Conservation (phyloP, 768 basidiomycete genomes). For the Auricularia heimuer region DNA sequence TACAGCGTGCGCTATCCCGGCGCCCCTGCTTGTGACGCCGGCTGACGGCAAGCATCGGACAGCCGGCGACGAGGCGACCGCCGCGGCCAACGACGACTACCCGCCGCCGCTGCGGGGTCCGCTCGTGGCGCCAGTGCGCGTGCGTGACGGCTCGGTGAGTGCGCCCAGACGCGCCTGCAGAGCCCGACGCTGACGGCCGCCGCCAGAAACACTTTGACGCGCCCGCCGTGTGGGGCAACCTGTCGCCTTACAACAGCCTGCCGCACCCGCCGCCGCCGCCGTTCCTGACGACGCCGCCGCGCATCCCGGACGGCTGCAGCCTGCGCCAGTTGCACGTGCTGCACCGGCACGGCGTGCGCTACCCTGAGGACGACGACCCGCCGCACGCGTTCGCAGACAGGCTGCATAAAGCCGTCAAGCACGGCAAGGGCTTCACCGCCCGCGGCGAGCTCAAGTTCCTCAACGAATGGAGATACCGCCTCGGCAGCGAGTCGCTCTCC, state of each 20-base stretch:
- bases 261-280: not conserved
- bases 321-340: not conserved
- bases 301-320: not conserved
- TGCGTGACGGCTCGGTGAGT: not conserved
- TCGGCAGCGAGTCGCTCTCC: conserved; percentile 42
- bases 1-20: not conserved
- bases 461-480: conserved; percentile 54
- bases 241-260: not conserved
- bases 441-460: conserved; percentile 62
- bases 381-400: not conserved
- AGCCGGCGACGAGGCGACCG: not conserved
- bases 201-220: not conserved
- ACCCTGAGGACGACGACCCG: not conserved
- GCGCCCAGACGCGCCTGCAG: not conserved
- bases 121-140: not conserved
- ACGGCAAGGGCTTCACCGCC: conserved; percentile 50
- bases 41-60: not conserved
- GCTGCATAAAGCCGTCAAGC: not conserved
- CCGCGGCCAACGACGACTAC: not conserved
- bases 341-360: not conserved
- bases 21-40: not conserved
- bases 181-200: not conserved
- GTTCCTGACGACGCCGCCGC: not conserved
- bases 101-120: not conserved
- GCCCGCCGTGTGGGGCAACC: not conserved